These are phyloP conservation scores for Polyporus arcularius DNA, from an alignment of 768 basidiomycete species.

Conservation along the genomic window DNA sequence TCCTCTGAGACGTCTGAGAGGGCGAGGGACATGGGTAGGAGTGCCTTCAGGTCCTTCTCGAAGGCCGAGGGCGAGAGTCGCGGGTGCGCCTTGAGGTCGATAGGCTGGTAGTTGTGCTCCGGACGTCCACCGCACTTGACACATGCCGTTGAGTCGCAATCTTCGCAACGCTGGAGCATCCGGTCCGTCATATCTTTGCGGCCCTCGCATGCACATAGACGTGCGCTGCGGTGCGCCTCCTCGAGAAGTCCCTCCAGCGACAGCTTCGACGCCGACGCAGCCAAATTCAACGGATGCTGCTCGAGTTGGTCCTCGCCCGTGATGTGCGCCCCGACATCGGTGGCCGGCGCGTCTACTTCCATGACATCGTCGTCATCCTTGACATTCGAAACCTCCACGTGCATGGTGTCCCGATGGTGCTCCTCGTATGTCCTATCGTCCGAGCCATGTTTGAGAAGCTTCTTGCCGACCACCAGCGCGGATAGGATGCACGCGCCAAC, in stretches of 20 bases:
- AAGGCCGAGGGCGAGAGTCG: slow-evolving; percentile 77
- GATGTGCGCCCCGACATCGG: slow-evolving; percentile 52
- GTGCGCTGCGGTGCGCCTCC: slow-evolving; percentile 67
- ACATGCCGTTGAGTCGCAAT: slow-evolving; percentile 82
- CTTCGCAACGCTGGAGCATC: slow-evolving; percentile 65
- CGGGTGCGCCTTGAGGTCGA: slow-evolving; percentile 51
- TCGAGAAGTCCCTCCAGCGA: slow-evolving; percentile 58
- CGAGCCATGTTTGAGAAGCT: slow-evolving; percentile 65
- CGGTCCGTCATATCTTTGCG: slow-evolving; percentile 73
- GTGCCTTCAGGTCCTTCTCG: slow-evolving; percentile 72
- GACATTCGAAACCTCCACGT: slow-evolving; percentile 35
- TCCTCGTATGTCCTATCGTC: slow-evolving; percentile 70
- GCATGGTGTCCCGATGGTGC: slow-evolving; percentile 41
- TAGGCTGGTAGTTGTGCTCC: slow-evolving; percentile 70
- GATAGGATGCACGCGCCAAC: slow-evolving; percentile 89
- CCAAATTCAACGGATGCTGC: slow-evolving; percentile 68
- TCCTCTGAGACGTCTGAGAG: slow-evolving; percentile 51
- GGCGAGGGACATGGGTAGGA: slow-evolving; percentile 84
- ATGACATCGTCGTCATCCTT: slow-evolving; percentile 52
- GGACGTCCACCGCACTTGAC: slow-evolving; percentile 88
- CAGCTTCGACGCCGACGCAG: slow-evolving; percentile 48
- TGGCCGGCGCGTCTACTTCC: slow-evolving; percentile 25
- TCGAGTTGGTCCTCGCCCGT: slow-evolving; percentile 71
- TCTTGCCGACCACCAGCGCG: slow-evolving; percentile 68
- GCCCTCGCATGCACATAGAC: slow-evolving; percentile 92